These are phyloP conservation scores for Moesziomyces sp. DNA, from an alignment of 1,284 basidiomycete genomes.

Conservation along the genomic window DNA sequence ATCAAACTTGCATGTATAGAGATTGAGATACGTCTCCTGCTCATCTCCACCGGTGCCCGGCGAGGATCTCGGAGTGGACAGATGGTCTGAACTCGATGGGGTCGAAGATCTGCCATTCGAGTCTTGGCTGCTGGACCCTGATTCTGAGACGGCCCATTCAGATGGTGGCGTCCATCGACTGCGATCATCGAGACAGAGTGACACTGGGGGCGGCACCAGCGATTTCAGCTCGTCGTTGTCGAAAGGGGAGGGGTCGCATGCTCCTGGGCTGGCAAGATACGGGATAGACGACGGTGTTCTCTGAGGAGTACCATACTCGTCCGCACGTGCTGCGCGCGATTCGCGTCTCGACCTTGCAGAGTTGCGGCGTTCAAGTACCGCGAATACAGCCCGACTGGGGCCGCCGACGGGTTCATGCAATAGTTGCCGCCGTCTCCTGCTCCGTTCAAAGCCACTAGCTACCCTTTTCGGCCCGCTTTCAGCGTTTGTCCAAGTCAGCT, in stretches of 20 bases:
- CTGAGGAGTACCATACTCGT: background rate
- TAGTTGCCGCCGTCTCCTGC: slow-evolving; percentile 11
- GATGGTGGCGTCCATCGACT: slow-evolving; percentile 21
- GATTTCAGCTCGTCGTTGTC: slow-evolving; percentile 10
- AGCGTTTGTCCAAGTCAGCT: slow-evolving; percentile 11
- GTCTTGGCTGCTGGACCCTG: background rate
- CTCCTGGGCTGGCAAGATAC: slow-evolving; percentile 22
- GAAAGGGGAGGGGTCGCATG: slow-evolving; percentile 24
- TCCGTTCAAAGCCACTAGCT: slow-evolving; percentile 16
- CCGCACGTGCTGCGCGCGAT: too few species aligned
- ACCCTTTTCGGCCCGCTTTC: background rate
- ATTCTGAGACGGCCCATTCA: slow-evolving; percentile 15
- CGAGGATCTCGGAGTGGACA: slow-evolving; percentile 12
- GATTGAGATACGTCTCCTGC: slow-evolving; percentile 6
- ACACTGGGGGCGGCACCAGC: slow-evolving; percentile 5
- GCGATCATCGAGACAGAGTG: slow-evolving; percentile 8
- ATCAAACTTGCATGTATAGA: background rate
- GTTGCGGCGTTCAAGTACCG: slow-evolving; percentile 7
- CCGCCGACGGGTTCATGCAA: background rate
- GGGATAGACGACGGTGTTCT: background rate
- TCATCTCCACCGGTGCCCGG: slow-evolving; percentile 3
- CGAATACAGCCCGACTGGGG: slow-evolving; percentile 7
- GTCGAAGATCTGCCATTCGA: slow-evolving; percentile 6
- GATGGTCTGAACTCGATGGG: slow-evolving; percentile 13
- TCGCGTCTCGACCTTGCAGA: background rate